Percentiles rank a stretch among this genome's conserved stretches.
Evolutionary conservation across 2,329 filamentous ascomycete species (phyloP).

Genomic region (Ambrosiella xylebori): DNA sequence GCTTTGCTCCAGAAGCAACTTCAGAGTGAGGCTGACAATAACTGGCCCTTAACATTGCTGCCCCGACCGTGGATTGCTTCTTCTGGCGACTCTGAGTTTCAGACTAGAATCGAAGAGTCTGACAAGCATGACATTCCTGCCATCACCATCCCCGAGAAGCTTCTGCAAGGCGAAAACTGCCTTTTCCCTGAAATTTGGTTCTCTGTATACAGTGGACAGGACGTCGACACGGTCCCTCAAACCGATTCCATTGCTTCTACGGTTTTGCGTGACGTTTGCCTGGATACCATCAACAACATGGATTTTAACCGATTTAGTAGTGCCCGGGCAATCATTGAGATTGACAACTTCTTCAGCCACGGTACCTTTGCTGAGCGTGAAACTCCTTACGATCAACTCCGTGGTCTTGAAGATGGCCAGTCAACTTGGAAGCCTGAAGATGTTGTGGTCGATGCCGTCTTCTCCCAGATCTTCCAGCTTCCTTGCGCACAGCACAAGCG

Average conservation of each 20-base stretch:
- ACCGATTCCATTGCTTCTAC: conserved; percentile 61
- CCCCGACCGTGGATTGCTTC: conserved; percentile 52
- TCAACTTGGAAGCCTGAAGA: conserved; percentile 96
- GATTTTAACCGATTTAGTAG: conserved; percentile 81
- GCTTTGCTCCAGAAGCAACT: conserved; percentile 74
- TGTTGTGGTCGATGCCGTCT: conserved; percentile 90
- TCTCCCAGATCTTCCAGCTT: conserved; percentile 82
- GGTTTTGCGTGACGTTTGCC: conserved; percentile 66
- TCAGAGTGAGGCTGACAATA: conserved; percentile 52
- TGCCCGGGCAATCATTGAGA: conserved; percentile 77
- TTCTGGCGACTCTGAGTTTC: conserved; percentile 40
- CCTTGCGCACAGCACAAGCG: conserved; percentile 80
- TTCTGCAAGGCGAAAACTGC: conserved; percentile 55
- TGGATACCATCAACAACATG: conserved; percentile 86
- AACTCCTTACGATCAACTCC: conserved; percentile 78
- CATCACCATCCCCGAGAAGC: conserved; percentile 57
- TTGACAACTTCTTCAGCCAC: conserved; percentile 85
- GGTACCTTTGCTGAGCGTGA: conserved; percentile 86
- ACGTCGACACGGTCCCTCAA: conserved; percentile 73
- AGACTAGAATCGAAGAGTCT: conserved; percentile 38
- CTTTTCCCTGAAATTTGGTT: conserved; percentile 88
- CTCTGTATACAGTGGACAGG: conserved; percentile 77
- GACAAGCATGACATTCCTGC: conserved; percentile 63
- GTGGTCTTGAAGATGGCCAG: conserved; percentile 44
- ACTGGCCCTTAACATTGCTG: conserved; percentile 57